Conservation (phyloP, 208 protist species). For the Leishmania amazonensis region DNA sequence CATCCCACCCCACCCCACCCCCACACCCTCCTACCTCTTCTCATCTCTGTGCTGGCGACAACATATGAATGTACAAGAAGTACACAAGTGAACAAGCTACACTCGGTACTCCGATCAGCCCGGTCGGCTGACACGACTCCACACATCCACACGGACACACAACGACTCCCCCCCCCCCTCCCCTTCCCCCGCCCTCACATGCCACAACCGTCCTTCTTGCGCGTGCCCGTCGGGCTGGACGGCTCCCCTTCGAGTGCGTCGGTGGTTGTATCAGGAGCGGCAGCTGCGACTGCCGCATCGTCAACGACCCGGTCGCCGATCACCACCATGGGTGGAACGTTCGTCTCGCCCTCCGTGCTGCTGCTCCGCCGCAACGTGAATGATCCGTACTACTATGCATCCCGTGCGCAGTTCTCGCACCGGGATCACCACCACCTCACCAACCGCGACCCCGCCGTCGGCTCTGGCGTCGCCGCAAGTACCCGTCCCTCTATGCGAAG, state of each 20-base stretch:
- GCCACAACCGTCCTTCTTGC: neutral
- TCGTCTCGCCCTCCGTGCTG: neutral
- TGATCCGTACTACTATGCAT: slow-evolving; percentile 3
- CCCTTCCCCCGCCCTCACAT: neutral
- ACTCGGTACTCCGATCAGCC: neutral
- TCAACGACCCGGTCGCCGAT: neutral
- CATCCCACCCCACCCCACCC: neutral
- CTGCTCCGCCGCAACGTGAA: slow-evolving; percentile 5
- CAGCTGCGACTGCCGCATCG: neutral
- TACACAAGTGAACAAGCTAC: neutral
- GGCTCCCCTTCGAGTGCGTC: neutral
- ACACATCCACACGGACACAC: neutral
- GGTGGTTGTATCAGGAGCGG: neutral
- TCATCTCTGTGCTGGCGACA: neutral
- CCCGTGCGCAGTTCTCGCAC: neutral
- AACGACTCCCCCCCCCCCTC: neutral
- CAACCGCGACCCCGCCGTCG: neutral
- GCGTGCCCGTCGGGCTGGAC: neutral
- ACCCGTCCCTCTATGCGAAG: neutral
- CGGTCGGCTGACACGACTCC: neutral
- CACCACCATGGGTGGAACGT: neutral
- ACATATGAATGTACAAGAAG: neutral
- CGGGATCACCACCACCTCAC: neutral
- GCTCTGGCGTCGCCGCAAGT: neutral
- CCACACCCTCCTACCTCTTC: neutral